Evolutionary conservation across 2,329 filamentous ascomycete species (phyloP).

Genomic region (Esteya vermicola): DNA sequence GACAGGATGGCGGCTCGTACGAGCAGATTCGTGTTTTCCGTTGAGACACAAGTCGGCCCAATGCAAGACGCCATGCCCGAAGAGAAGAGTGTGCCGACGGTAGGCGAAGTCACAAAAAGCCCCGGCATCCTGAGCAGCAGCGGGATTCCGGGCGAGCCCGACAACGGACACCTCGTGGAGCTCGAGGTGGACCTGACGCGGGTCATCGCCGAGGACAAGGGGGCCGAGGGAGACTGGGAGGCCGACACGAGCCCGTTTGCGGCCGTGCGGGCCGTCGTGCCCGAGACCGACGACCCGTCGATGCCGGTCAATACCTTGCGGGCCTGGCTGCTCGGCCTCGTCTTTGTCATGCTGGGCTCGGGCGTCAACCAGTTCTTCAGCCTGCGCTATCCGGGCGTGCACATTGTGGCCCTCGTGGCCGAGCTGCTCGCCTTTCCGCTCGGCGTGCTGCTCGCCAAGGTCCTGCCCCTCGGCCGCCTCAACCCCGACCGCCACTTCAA

Average conservation of each 20-base stretch:
- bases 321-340: slow-evolving; percentile 27
- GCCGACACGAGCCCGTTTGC: slow-evolving; percentile 15
- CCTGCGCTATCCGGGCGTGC: slow-evolving; percentile 28
- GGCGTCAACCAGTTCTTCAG: slow-evolving; percentile 32
- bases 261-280: slow-evolving; percentile 17
- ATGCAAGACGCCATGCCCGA: not conserved
- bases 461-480: slow-evolving; percentile 22
- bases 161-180: slow-evolving; percentile 16
- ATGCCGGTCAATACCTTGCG: slow-evolving; percentile 29
- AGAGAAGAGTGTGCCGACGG: not conserved
- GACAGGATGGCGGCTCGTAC: too few species aligned
- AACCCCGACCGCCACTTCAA: slow-evolving; percentile 30
- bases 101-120: not conserved
- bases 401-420: slow-evolving; percentile 29
- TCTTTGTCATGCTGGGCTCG: slow-evolving; percentile 29
- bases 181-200: slow-evolving; percentile 18
- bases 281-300: slow-evolving; percentile 17
- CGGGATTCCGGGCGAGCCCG: not conserved
- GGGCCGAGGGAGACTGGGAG: slow-evolving; percentile 13
- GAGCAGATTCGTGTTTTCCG: too few species aligned
- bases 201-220: slow-evolving; percentile 13
- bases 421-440: slow-evolving; percentile 28
- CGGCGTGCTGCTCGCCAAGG: slow-evolving; percentile 22
- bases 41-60: too few species aligned
- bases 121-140: too few species aligned